phyloP scores from a whole-genome alignment of 352 stramenopile species.

The Pythium periplocum region DNA sequence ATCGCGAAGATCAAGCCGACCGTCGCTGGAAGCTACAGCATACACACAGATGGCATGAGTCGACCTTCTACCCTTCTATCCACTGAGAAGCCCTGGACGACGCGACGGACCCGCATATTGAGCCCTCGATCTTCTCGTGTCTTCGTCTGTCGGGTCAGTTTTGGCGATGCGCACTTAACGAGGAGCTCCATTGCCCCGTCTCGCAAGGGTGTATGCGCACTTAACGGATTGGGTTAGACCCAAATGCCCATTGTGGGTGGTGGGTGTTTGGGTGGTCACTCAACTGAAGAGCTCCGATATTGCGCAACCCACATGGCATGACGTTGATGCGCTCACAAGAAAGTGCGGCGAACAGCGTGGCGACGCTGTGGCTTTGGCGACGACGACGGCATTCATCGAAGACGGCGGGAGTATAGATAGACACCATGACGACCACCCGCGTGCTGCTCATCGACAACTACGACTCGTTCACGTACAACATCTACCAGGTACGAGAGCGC shows the following conservation, averaged over 20 bases:
- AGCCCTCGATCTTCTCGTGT: too few species aligned
- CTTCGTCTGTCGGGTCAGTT: too few species aligned
- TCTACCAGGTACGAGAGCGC: slow-evolving; percentile 59
- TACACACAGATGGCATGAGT: too few species aligned
- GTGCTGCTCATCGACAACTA: slow-evolving; percentile 90
- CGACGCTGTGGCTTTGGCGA: not conserved
- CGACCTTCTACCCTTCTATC: too few species aligned
- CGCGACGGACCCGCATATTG: too few species aligned
- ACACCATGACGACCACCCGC: slow-evolving; percentile 38
- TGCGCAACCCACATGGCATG: slow-evolving; percentile 17
- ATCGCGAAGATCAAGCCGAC: slow-evolving; percentile 55
- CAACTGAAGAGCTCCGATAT: slow-evolving; percentile 3
- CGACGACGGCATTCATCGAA: not conserved
- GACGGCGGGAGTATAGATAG: slow-evolving; percentile 3
- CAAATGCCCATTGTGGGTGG: too few species aligned
- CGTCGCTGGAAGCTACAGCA: slow-evolving; percentile 58
- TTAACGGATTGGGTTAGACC: too few species aligned
- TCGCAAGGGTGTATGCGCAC: too few species aligned
- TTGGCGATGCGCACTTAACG: too few species aligned
- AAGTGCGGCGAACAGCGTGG: slow-evolving; percentile 20
- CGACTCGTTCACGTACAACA: slow-evolving; percentile 90
- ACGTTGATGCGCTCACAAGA: slow-evolving; percentile 26
- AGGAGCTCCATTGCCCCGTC: too few species aligned
- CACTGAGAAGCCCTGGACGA: too few species aligned
- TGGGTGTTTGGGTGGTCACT: not conserved